phyloP scores from a whole-genome alignment of 1,284 basidiomycete genomes.

The Austropuccinia psidii region DNA sequence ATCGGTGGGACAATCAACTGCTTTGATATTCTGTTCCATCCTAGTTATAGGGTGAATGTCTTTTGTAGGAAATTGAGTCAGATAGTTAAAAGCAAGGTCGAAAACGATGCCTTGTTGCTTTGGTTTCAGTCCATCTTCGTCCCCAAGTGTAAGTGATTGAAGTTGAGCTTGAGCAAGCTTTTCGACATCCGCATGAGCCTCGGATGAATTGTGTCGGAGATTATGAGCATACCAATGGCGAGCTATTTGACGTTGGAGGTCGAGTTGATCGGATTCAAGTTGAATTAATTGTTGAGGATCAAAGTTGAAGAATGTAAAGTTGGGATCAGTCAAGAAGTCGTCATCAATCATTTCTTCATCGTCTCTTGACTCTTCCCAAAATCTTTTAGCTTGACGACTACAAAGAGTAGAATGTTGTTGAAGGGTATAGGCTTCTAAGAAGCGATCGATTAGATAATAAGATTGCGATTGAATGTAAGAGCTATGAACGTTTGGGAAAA shows the following conservation, averaged over 20 bases:
- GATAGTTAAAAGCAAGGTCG: slow-evolving; percentile 18
- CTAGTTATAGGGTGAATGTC: background rate
- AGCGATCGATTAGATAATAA: background rate
- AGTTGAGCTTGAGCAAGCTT: no score
- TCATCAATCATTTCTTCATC: background rate
- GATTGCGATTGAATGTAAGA: slow-evolving; percentile 12
- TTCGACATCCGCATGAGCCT: no score
- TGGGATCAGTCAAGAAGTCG: background rate
- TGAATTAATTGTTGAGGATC: background rate
- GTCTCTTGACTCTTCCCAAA: background rate
- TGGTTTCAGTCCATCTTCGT: background rate
- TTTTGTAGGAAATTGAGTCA: slow-evolving; percentile 1
- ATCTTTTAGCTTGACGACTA: slow-evolving; percentile 1
- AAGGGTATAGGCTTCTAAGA: slow-evolving; percentile 8
- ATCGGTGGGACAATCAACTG: background rate
- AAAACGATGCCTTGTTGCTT: background rate
- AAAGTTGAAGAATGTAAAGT: background rate
- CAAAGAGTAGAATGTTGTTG: slow-evolving; percentile 20
- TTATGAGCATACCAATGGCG: no score
- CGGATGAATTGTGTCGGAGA: no score
- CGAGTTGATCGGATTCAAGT: background rate
- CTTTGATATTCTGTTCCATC: background rate
- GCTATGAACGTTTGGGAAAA: background rate
- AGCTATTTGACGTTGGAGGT: background rate
- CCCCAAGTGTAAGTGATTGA: no score